Evolutionary conservation across 108 stramenopile species (phyloP), one percentile per base, ranked within the genome.

Genomic region (Phaeodactylum tricornutum): DNA sequence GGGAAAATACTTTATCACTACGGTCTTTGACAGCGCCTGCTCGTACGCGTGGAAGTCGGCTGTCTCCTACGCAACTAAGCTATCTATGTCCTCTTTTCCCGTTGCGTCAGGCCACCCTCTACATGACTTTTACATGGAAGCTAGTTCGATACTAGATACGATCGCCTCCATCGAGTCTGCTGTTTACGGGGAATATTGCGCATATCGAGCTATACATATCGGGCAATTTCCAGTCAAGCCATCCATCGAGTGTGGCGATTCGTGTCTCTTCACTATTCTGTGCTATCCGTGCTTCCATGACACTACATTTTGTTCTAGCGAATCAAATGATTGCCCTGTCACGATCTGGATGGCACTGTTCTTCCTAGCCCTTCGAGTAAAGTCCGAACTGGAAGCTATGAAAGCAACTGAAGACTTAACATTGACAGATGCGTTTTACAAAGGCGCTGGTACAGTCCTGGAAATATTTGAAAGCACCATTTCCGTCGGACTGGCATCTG

Each of bases 1-100:
- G 34, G 33, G 1, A 25, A 31, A 26, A 28, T 34, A 26, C 9
- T 61, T 3, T 17, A 30, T 40, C 7, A 16, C 26, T 26, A 22
- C 21, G 27, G 34, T 21, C 14, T 66, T 40, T 29, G 56, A 61
- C 15, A 29, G 17, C 11, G 64, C 54, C 9, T 61, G 53, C 39
- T 48, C 52, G 15, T 61, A 55, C 38, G 64, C 71, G n/a, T 72
- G 64, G 64, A 72, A 66, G 39, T 59, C 63, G 5, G 55, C 60
- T 6, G 29, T 36, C 16, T 51, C 54, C 8, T 66, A 36, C 36
- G 42, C 63, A 61, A 41, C 41, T 41, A 19, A 35, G 5, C 30
- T 21, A 30, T 21, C 36, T 16, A 3, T 5, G 23, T 41, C 12
- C 22, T 57, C 19, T 21, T 22, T 30, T 17, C 8, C 17, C 16